Conservation (phyloP, 2,329 filamentous ascomycete genomes). For the Xylaria polymorpha region DNA sequence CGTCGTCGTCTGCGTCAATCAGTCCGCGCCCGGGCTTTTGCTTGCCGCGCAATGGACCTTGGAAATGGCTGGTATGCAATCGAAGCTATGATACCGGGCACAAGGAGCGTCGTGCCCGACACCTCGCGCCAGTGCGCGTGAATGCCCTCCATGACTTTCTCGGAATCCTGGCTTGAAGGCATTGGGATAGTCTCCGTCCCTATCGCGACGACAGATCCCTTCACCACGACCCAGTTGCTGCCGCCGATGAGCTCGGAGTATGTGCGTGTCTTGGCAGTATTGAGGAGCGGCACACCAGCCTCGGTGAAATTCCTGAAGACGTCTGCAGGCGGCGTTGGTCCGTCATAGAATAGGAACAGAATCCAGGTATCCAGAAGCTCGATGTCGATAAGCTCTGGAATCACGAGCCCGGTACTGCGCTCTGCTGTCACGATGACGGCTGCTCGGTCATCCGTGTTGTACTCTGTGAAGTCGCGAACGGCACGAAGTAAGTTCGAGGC, state of each 20-base stretch:
- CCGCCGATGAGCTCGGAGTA: constrained; percentile 60
- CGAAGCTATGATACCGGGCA: constrained; percentile 49
- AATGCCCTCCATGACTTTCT: constrained; percentile 49
- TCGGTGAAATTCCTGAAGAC: constrained; percentile 68
- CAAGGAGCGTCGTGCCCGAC: constrained; percentile 43
- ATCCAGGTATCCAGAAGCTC: constrained; percentile 65
- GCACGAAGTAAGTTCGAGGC: constrained; percentile 58
- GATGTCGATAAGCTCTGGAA: constrained; percentile 41
- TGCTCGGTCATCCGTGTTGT: constrained; percentile 69
- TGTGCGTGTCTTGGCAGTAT: constrained; percentile 59
- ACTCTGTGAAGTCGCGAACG: constrained; percentile 65
- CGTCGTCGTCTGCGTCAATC: constrained; percentile 54
- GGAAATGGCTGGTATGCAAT: constrained; percentile 56
- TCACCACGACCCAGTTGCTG: constrained; percentile 57
- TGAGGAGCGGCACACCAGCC: constrained; percentile 52
- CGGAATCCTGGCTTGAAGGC: constrained; percentile 45
- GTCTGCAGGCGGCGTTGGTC: constrained; percentile 59
- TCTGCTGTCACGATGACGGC: constrained; percentile 69
- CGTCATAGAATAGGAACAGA: constrained; percentile 73
- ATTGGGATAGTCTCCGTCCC: constrained; percentile 54
- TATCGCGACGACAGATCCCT: constrained; percentile 51
- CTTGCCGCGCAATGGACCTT: constrained; percentile 50
- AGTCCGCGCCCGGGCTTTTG: constrained; percentile 53
- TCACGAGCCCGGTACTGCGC: constrained; percentile 50
- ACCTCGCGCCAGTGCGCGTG: constrained; percentile 52